These are phyloP conservation scores for Aspergillus fischeri DNA, from an alignment of 2,329 filamentous ascomycete species.

Conservation along the genomic window DNA sequence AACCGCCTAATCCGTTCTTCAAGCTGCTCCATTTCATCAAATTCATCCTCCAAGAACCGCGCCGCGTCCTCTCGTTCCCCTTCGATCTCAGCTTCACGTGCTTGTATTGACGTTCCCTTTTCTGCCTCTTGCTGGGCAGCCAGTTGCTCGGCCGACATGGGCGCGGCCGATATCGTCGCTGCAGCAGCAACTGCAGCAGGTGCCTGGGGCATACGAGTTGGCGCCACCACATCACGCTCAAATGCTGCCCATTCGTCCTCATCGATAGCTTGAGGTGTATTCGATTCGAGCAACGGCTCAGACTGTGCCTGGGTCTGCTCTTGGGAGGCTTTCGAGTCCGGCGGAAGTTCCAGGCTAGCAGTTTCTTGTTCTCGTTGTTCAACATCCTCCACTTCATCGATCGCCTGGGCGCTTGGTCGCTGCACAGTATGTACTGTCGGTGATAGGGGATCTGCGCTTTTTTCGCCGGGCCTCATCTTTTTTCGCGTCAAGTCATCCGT, in stretches of 20 bases:
- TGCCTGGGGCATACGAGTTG: slow-evolving; percentile 31
- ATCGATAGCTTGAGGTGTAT: slow-evolving; percentile 46
- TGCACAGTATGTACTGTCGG: slow-evolving; percentile 26
- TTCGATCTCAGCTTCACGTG: slow-evolving; percentile 53
- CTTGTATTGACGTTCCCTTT: slow-evolving; percentile 37
- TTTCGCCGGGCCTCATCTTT: slow-evolving; percentile 37
- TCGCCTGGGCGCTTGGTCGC: slow-evolving; percentile 19
- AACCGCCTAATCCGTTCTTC: slow-evolving; percentile 66
- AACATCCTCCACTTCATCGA: slow-evolving; percentile 24
- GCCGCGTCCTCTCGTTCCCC: slow-evolving; percentile 74
- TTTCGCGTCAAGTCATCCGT: slow-evolving; percentile 41
- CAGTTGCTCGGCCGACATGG: slow-evolving; percentile 61
- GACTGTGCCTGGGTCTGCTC: slow-evolving; percentile 5
- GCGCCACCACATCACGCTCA: slow-evolving; percentile 69
- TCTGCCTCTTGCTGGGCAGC: slow-evolving; percentile 51
- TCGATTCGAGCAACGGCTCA: slow-evolving; percentile 5
- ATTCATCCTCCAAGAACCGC: slow-evolving; percentile 68
- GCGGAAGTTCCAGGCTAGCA: slow-evolving; percentile 20
- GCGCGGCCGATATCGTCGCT: slow-evolving; percentile 65
- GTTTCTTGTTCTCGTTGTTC: slow-evolving; percentile 24
- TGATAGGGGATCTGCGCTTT: slow-evolving; percentile 29
- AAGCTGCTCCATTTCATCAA: slow-evolving; percentile 77
- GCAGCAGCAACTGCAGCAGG: slow-evolving; percentile 34
- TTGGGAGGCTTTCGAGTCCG: slow-evolving; percentile 10
- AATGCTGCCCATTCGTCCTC: slow-evolving; percentile 86